Evolutionary conservation across 2,329 filamentous ascomycete species (phyloP).

Genomic region (Fusarium praegraminearum): DNA sequence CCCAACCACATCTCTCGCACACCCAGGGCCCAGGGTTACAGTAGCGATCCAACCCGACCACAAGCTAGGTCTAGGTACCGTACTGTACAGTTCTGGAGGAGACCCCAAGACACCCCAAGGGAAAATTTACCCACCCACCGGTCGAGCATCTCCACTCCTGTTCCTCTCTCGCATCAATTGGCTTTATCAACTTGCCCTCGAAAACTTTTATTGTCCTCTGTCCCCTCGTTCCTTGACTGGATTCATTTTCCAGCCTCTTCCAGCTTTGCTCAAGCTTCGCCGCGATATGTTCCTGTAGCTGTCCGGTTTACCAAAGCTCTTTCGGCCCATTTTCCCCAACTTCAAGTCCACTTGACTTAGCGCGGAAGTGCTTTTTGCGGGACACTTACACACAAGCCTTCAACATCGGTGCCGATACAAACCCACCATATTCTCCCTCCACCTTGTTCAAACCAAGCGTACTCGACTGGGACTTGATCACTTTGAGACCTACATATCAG

Average conservation of each 20-base stretch:
- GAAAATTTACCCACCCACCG: constrained; percentile 47
- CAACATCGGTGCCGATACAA: constrained; percentile 32
- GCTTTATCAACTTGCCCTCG: constrained; percentile 48
- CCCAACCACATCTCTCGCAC: constrained; percentile 29
- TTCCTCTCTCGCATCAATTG: constrained; percentile 49
- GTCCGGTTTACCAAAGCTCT: constrained; percentile 41
- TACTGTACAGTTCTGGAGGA: constrained; percentile 35
- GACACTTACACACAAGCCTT: constrained; percentile 42
- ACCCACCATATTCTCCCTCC: constrained; percentile 32
- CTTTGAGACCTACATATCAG: constrained; percentile 15
- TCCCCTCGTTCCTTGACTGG: constrained; percentile 28
- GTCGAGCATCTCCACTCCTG: constrained; percentile 46
- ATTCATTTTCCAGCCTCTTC: constrained; percentile 44
- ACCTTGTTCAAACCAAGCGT: constrained; percentile 19
- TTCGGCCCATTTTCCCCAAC: constrained; percentile 40
- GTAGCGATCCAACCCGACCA: constrained; percentile 44
- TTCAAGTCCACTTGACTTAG: constrained; percentile 41
- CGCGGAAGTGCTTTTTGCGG: constrained; percentile 35
- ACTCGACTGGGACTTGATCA: constrained; percentile 23
- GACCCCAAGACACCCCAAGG: constrained; percentile 47
- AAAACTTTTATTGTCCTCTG: constrained; percentile 50
- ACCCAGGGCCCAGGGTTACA: constrained; percentile 31
- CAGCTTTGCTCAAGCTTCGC: constrained; percentile 44
- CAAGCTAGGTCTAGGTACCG: constrained; percentile 34
- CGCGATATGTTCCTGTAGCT: constrained; percentile 47